Evolutionary conservation across 257 asterid genomes (phyloP).

Genomic region (Solanum clarkiae): DNA sequence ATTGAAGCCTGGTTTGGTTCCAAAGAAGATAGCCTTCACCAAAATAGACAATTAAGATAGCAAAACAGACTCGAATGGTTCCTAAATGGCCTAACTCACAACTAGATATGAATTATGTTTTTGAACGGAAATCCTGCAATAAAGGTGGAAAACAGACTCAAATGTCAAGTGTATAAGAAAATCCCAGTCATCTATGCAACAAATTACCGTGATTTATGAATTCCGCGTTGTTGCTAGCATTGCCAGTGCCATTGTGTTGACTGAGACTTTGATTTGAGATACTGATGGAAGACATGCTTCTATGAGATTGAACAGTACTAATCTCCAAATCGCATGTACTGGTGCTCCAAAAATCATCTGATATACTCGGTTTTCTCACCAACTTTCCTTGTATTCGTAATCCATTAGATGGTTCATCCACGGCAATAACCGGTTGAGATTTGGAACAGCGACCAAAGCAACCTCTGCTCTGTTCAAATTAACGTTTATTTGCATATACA

Average conservation of each 20-base stretch:
- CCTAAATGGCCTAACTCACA: background rate
- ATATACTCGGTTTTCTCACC: slow-evolving; percentile 37
- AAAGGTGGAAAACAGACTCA: background rate
- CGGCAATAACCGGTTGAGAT: slow-evolving; percentile 48
- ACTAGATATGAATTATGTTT: background rate
- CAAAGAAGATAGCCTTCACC: slow-evolving; percentile 44
- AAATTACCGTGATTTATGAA: slow-evolving; percentile 57
- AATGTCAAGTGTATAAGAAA: background rate
- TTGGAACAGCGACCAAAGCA: slow-evolving; percentile 63
- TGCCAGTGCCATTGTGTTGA: slow-evolving; percentile 25
- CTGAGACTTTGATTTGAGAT: slow-evolving; percentile 33
- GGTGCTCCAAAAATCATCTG: slow-evolving; percentile 80
- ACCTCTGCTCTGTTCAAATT: slow-evolving; percentile 60
- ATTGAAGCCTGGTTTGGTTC: slow-evolving; percentile 60
- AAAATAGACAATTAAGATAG: background rate
- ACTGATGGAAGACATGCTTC: slow-evolving; percentile 61
- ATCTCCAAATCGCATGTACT: slow-evolving; percentile 56
- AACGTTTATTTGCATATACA: slow-evolving; percentile 29
- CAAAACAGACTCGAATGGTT: background rate
- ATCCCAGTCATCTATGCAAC: background rate
- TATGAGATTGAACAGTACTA: slow-evolving; percentile 51
- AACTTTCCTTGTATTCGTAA: slow-evolving; percentile 56
- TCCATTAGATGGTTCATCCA: slow-evolving; percentile 67
- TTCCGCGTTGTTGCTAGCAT: slow-evolving; percentile 36
- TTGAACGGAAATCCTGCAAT: background rate